Percentiles rank a stretch among this genome's conserved stretches.
phyloP scores from a whole-genome alignment of 768 basidiomycete species.

The Hypholoma sublateritium region DNA sequence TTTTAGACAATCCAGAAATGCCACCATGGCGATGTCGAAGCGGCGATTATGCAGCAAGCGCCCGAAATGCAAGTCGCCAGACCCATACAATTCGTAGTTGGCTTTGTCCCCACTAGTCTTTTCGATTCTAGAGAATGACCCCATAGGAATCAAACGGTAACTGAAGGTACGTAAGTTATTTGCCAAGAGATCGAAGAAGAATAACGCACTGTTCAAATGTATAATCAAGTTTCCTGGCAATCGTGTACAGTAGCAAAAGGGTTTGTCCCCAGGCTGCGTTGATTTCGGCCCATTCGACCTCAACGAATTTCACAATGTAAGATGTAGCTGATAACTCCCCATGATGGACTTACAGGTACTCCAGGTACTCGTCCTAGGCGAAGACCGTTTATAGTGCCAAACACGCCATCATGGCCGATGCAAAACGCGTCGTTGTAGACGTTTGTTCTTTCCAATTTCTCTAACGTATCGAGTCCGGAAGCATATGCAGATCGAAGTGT shows the following conservation, averaged over 20 bases:
- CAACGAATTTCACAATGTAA: conserved; percentile 12
- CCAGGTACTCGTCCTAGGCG: conserved; percentile 86
- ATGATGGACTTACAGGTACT: conserved; percentile 56
- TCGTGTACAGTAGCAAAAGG: conserved; percentile 84
- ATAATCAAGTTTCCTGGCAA: conserved; percentile 89
- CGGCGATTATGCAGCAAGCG: conserved; percentile 91
- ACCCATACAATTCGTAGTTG: conserved; percentile 90
- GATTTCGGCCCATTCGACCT: conserved; percentile 99
- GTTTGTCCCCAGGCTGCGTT: conserved; percentile 99
- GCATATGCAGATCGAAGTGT: conserved; percentile 78
- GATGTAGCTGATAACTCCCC: background rate
- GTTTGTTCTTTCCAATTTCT: conserved; percentile 87
- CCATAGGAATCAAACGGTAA: conserved; percentile 90
- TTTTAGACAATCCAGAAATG: conserved; percentile 91
- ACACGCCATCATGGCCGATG: conserved; percentile 91
- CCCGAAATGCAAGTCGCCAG: conserved; percentile 87
- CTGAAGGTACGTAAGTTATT: conserved; percentile 36
- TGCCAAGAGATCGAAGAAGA: background rate
- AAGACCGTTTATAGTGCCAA: conserved; percentile 97
- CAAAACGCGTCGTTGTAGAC: conserved; percentile 97
- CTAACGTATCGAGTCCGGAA: conserved; percentile 71
- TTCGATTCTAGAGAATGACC: conserved; percentile 93
- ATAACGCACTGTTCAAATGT: conserved; percentile 75
- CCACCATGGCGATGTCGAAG: conserved; percentile 96
- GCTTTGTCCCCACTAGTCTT: conserved; percentile 78